A percentile compares a stretch with the other conserved stretches of the same genome.
These are phyloP conservation scores for Elaeagnus macrophylla DNA, from an alignment of 306 rosid genomes.

Conservation along the genomic window DNA sequence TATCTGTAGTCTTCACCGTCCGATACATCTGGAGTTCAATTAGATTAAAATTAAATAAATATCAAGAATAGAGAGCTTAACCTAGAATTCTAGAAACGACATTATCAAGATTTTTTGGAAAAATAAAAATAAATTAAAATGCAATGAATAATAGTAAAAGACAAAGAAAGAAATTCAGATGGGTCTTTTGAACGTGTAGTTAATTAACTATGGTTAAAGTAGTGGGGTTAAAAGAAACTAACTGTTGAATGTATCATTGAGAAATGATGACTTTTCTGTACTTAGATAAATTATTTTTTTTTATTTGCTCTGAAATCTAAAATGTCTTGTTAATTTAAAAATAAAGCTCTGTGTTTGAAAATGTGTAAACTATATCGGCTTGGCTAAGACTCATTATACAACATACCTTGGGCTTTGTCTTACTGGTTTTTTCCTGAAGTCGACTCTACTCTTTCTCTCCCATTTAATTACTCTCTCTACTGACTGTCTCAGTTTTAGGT, in stretches of 20 bases:
- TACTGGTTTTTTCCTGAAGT: slow-evolving; percentile 56
- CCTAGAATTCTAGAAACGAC: too few species aligned
- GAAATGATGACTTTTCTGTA: slow-evolving; percentile 83
- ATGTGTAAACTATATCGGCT: slow-evolving; percentile 34
- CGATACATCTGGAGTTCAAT: slow-evolving; percentile 69
- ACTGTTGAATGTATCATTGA: slow-evolving; percentile 64
- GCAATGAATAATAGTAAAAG: too few species aligned
- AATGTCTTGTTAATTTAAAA: neutral
- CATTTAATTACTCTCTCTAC: slow-evolving; percentile 23
- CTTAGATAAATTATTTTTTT: slow-evolving; percentile 26
- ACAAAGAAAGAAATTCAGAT: neutral
- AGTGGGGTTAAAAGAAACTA: slow-evolving; percentile 35
- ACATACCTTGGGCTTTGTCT: slow-evolving; percentile 54
- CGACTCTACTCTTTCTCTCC: slow-evolving; percentile 25
- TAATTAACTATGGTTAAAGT: slow-evolving; percentile 56
- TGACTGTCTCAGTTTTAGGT: slow-evolving; percentile 11
- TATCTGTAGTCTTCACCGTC: slow-evolving; percentile 91
- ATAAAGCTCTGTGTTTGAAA: slow-evolving; percentile 2
- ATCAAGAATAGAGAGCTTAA: too few species aligned
- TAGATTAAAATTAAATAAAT: too few species aligned
- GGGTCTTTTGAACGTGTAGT: slow-evolving; percentile 3
- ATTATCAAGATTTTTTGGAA: too few species aligned
- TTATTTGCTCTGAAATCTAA: neutral
- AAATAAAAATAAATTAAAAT: neutral
- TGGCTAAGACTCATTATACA: slow-evolving; percentile 41